Evolutionary conservation across 2,329 filamentous ascomycete genomes (phyloP), one percentile per base, ranked within the genome.

Genomic region (Celoporthe dispersa): DNA sequence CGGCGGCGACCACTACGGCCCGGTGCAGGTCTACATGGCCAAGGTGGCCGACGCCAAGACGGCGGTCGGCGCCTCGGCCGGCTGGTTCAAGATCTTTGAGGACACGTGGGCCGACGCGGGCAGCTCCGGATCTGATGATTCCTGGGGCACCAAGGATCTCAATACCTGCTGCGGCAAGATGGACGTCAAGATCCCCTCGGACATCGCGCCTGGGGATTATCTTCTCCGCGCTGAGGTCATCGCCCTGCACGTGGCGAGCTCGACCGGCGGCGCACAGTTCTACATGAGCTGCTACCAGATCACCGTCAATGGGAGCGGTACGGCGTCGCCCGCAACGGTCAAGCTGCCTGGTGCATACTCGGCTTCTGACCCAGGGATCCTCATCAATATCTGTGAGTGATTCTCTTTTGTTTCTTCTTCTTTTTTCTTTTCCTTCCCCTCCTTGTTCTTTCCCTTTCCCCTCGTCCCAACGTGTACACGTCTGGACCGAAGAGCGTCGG

Each of bases 61-160:
- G 0, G 82, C 84, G 66, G 79, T 81, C 70, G 81, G 81, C 37
- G 66, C 68, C 33, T 81, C 81, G 12, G 76, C 79, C 3, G 78
- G 78, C 4, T 87, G 84, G 84, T 86, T 87, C 80, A 87, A 87
- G 79, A 79, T 87, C 73, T 85, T 81, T 75, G 79, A 83, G 73
- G 78, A 81, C 73, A 81, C 82, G 1, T 84, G 82, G 82, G 76
- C 79, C 28, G 75, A 77, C 71, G 63, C 73, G 0, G 79, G 78
- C 19, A 55, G 63, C 31, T 81, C 80, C 22, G 82, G 82, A 44
- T 80, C 81, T 51, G 79, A 80, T 70, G 84, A 85, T 73, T 78
- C 76, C 75, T 85, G 84, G 84, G 84, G 83, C 55, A 82, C 79
- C 55, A 79, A 82, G 72, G 80, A 83, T 69, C 75, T 83, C 35